phyloP scores from a whole-genome alignment of 768 basidiomycete genomes.

The Melanogaster broomeanus region DNA sequence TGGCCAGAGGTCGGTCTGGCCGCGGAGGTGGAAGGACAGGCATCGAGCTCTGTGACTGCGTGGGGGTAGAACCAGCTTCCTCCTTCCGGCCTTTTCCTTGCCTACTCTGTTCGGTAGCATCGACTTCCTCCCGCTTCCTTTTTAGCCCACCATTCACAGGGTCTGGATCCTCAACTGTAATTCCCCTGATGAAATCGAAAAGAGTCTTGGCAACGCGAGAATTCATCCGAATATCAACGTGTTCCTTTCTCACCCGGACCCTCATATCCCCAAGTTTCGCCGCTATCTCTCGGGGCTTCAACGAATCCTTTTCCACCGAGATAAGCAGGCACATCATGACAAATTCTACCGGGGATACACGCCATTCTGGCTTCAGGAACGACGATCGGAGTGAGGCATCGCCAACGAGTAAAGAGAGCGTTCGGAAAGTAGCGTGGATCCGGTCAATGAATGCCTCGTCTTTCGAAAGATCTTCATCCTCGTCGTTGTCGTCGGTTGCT shows the following conservation, averaged over 20 bases:
- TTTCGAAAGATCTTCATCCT: constrained; percentile 24
- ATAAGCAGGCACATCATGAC: constrained; percentile 58
- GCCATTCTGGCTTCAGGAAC: constrained; percentile 44
- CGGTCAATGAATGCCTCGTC: constrained; percentile 35
- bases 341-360: constrained; percentile 72
- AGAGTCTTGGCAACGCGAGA: constrained; percentile 54
- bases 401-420: constrained; percentile 47
- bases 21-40: constrained; percentile 13
- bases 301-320: constrained; percentile 43
- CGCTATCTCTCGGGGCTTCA: constrained; percentile 43
- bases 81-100: constrained; percentile 20
- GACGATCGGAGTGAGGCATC: constrained; percentile 34
- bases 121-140: constrained; percentile 29
- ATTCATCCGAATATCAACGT: constrained; percentile 72
- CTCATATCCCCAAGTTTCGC: constrained; percentile 54
- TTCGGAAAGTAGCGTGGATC: constrained; percentile 45
- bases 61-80: neutral
- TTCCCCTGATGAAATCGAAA: constrained; percentile 48
- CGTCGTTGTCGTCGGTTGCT: constrained; percentile 2
- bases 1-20: constrained; percentile 17
- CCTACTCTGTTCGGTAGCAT: neutral
- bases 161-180: neutral
- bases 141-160: constrained; percentile 7
- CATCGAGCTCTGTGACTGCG: constrained; percentile 1
- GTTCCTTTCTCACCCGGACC: constrained; percentile 47